Percentiles rank a stretch among this genome's conserved stretches.
Evolutionary conservation across 352 stramenopile genomes (phyloP).

Genomic region (Ochromonadaceae sp.): DNA sequence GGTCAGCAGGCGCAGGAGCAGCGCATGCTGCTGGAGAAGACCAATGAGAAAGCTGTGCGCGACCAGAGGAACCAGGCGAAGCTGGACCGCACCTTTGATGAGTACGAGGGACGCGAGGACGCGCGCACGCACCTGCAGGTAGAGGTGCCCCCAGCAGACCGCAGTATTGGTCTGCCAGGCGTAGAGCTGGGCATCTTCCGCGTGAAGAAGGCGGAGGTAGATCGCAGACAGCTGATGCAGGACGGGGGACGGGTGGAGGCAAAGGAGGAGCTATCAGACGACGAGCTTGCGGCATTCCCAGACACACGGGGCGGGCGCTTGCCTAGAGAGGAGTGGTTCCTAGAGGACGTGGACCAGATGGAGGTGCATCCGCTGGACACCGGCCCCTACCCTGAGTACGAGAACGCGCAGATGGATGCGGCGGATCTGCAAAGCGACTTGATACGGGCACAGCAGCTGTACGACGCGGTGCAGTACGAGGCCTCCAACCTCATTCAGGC

Average conservation of each 20-base stretch:
- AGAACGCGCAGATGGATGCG: neutral
- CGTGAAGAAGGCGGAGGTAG: no score
- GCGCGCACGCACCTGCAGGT: neutral
- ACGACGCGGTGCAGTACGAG: neutral
- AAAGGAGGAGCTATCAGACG: no score
- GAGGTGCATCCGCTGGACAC: neutral
- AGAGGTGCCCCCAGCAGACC: neutral
- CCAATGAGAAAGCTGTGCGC: no score
- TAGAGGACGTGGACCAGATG: neutral
- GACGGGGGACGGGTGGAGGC: no score
- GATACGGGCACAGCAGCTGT: neutral
- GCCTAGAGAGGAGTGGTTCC: no score
- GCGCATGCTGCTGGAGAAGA: no score
- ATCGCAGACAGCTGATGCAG: no score
- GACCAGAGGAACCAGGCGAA: neutral
- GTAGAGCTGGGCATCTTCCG: no score
- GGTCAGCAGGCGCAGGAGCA: conserved; percentile 1
- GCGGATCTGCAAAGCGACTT: neutral
- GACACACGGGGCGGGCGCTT: no score
- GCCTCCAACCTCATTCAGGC: neutral
- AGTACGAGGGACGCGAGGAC: neutral
- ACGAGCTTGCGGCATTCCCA: no score
- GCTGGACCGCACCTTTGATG: neutral
- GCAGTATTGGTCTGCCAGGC: no score
- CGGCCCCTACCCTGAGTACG: neutral